Evolutionary conservation across 1,139 yeast species (phyloP), one percentile per base, ranked within the genome.

Genomic region (Pichia sp.): DNA sequence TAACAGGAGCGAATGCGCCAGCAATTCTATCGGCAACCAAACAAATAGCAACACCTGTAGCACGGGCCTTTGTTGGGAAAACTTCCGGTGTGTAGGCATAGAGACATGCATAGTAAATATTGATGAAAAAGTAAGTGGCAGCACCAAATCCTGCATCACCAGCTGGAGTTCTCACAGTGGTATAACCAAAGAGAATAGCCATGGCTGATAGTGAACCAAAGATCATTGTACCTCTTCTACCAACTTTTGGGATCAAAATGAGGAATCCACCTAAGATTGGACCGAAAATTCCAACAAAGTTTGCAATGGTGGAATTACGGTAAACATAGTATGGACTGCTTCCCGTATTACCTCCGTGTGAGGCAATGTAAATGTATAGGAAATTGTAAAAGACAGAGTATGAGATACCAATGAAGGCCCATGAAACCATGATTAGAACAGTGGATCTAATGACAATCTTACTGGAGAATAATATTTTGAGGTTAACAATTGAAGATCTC

Each of bases 31-130:
- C 65, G 25, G 62, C 58, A 3, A 70, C 64, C 33, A 71, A 58
- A 12, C 74, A 64, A 26, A 74, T 47, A n/a, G 75, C 74, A 46
- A 67, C 65, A 14, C 80, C 80, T 0, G 80, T 73, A 3, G 72
- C 73, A 46, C 81, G 58, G 18, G 74, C 73, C 15, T 59, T 57
- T 3, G 77, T 62, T 1, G 80, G 79, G 53, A 74, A 63, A 27
- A 72, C 73, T 51, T 74, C 81, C 0, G 80, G 79, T 1, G 78
- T 69, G 42, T 69, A 73, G 1, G 78, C 79, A 50, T 70, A 74
- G 30, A 74, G 58, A 33, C 67, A 67, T 1, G 75, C 75, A 48
- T 70, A 73, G 56, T 73, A 74, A 37, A 73, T 62, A 51, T 72
- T 69, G 42, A 72, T 57, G 37, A 68, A 60, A 37, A 74, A 61